A percentile compares a stretch with the other conserved stretches of the same genome.
phyloP scores from a whole-genome alignment of 2,329 filamentous ascomycete species.

The Cytospora chrysosperma region DNA sequence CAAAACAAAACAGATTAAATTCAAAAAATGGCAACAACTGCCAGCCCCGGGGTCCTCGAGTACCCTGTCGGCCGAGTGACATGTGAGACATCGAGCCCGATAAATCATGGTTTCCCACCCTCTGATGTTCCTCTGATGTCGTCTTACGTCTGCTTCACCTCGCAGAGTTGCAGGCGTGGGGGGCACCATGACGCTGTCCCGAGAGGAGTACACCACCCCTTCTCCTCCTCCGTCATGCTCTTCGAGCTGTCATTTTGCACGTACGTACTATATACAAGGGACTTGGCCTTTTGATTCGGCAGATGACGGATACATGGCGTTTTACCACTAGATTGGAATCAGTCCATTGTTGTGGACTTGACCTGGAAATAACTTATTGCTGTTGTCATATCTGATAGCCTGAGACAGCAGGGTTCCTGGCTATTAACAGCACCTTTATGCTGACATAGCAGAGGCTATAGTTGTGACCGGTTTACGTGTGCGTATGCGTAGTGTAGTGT shows the following conservation, averaged over 20 bases:
- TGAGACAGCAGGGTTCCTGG: background rate
- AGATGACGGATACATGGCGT: background rate
- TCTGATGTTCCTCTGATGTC: constrained; percentile 12
- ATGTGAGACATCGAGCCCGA: constrained; percentile 11
- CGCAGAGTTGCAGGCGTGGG: background rate
- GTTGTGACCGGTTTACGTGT: background rate
- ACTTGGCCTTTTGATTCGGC: background rate
- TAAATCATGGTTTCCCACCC: background rate
- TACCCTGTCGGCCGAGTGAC: background rate
- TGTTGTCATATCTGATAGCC: background rate
- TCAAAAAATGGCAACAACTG: no score
- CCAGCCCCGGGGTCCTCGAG: background rate
- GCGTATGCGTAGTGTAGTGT: background rate
- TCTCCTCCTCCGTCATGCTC: background rate
- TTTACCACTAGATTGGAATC: background rate
- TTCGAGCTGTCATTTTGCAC: background rate
- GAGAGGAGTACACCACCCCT: background rate
- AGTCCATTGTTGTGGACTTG: no score
- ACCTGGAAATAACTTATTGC: background rate
- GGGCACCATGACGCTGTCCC: background rate
- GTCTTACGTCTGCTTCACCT: constrained; percentile 2
- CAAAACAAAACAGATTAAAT: no score
- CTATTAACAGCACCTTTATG: background rate
- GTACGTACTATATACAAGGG: background rate
- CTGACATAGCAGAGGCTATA: background rate